These are phyloP conservation scores for Plasmopara halstedii DNA, from an alignment of 352 stramenopile genomes.

Conservation along the genomic window DNA sequence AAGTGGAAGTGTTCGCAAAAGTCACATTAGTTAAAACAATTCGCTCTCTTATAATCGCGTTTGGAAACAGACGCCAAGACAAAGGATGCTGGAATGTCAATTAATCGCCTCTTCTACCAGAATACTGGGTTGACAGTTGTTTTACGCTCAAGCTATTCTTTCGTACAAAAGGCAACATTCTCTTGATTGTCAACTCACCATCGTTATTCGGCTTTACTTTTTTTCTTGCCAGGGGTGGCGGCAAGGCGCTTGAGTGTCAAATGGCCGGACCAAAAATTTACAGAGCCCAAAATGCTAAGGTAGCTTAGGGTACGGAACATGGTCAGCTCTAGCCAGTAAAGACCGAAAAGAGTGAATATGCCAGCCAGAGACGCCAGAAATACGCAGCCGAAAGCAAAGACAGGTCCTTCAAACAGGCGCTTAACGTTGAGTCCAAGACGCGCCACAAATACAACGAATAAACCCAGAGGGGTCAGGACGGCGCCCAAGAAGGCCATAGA, in stretches of 20 bases:
- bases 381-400: slow-evolving; percentile 59
- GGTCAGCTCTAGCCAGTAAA: slow-evolving; percentile 86
- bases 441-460: slow-evolving; percentile 59
- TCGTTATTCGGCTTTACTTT: slow-evolving; percentile 55
- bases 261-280: slow-evolving; percentile 60
- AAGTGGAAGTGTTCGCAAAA: no score
- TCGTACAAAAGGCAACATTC: no score
- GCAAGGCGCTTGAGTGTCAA: slow-evolving; percentile 74
- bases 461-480: slow-evolving; percentile 48
- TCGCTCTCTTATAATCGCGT: no score
- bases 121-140: no score
- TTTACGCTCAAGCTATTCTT: no score
- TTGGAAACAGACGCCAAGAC: no score
- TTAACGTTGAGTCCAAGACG: slow-evolving; percentile 52
- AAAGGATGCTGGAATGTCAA: no score
- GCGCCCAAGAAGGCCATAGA: slow-evolving; percentile 63
- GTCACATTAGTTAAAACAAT: no score
- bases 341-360: slow-evolving; percentile 73
- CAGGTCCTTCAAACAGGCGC: slow-evolving; percentile 55
- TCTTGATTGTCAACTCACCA: background rate
- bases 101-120: no score
- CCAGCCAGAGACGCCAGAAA: slow-evolving; percentile 68
- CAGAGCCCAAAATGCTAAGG: slow-evolving; percentile 47
- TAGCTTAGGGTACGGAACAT: slow-evolving; percentile 83
- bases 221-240: slow-evolving; percentile 26